Base-by-base conservation (phyloP, 2,329 filamentous ascomycete genomes). In the Apiospora hydei region DNA sequence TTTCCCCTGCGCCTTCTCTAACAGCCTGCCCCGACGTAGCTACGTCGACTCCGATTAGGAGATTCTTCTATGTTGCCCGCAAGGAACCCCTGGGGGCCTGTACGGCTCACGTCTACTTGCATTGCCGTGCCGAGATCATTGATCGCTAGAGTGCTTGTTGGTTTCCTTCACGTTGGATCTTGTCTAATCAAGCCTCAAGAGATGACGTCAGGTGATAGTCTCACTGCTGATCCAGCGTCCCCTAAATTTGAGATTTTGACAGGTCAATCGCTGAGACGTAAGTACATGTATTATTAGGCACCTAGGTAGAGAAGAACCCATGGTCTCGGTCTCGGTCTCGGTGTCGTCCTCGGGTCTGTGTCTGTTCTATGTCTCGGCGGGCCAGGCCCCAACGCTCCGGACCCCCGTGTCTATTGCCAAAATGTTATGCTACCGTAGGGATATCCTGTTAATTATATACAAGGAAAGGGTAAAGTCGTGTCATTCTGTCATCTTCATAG, bases 401-500 rank as follows among this genome's bases (percentile, higher is more conserved):
- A 18, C 57, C 21, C 57, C 57, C 34, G 34, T 64, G 30, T 64
- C 57, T 64, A 64, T 64, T 64, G 57, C 57, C 34, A 38, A 64
- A 24, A 64, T 41, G 57, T 21, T 64, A 41, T 64, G 57, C 34
- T 41, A 24, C 21, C 57, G 16, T 64, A 41, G 24, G 41, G 18
- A 64, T 24, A 38, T 24, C 68, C 13, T 14, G 24, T 51, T 18
- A 38, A 69, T 24, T 38, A 57, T 69, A 47, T 41, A 51, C 41
- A 24, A 41, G 24, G 8, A n/a, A 44, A 46, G 38, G 67, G 18
- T 49, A n/a, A 8, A 44, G 26, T 51, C 3, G 21, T 14, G 30
- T 61, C 53, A 61, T 61, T 38, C 53, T 61, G 53, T 61, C 53
- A 38, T 61, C 53, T 61, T 61, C 53, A 34, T 61, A 61, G 53